Conservation (phyloP, 2,329 filamentous ascomycete species). For the Lasiodiplodia gonubiensis region DNA sequence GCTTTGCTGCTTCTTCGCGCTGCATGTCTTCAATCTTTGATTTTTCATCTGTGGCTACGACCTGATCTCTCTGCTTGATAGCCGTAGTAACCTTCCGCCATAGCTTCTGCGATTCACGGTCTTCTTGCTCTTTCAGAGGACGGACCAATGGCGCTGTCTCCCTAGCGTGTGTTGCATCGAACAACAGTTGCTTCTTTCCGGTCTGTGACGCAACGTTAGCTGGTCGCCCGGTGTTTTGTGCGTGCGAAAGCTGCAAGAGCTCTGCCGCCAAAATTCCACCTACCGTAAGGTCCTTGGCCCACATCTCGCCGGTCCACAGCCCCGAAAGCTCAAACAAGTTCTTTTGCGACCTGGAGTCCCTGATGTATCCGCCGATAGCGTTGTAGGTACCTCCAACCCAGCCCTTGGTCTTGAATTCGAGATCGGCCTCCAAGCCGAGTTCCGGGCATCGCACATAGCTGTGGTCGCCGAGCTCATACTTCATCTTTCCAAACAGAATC, state of each 20-base stretch:
- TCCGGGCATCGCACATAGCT: slow-evolving; percentile 92
- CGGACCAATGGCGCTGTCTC: slow-evolving; percentile 75
- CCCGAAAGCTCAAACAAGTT: slow-evolving; percentile 89
- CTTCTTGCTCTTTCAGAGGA: slow-evolving; percentile 83
- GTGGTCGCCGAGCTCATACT: slow-evolving; percentile 96
- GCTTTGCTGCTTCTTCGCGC: slow-evolving; percentile 81
- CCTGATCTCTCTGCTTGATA: slow-evolving; percentile 84
- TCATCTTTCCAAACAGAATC: slow-evolving; percentile 98
- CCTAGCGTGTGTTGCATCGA: slow-evolving; percentile 80
- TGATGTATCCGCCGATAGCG: slow-evolving; percentile 89
- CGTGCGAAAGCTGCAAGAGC: slow-evolving; percentile 1
- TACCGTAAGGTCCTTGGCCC: slow-evolving; percentile 80
- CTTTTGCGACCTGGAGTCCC: slow-evolving; percentile 84
- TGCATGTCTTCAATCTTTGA: slow-evolving; percentile 94
- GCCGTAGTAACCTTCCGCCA: slow-evolving; percentile 84
- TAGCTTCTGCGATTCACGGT: slow-evolving; percentile 85
- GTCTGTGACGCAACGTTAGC: slow-evolving; percentile 61
- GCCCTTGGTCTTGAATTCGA: slow-evolving; percentile 98
- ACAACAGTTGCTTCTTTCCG: slow-evolving; percentile 85
- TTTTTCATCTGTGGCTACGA: slow-evolving; percentile 90
- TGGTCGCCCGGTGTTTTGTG: background rate
- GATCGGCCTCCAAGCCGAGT: slow-evolving; percentile 81
- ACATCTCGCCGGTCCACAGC: slow-evolving; percentile 94
- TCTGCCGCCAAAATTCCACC: slow-evolving; percentile 37
- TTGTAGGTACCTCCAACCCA: slow-evolving; percentile 98